Evolutionary conservation across 2,329 filamentous ascomycete species (phyloP).

Genomic region (Macrophomina pseudophaseolina): DNA sequence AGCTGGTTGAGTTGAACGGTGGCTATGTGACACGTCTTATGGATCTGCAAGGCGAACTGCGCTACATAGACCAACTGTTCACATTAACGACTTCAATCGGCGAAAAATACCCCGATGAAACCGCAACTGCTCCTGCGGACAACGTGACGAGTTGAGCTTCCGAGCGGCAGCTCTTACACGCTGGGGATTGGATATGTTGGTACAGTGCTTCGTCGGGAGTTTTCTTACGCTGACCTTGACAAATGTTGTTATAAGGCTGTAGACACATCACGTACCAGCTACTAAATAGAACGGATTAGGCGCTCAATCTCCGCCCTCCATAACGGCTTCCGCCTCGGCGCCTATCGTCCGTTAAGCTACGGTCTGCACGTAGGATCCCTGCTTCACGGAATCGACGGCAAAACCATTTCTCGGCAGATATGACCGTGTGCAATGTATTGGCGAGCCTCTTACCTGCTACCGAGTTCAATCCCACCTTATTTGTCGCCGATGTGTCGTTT

Average conservation of each 20-base stretch:
- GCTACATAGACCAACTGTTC: slow-evolving; percentile 1
- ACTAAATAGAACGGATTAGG: neutral
- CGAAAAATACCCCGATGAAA: neutral
- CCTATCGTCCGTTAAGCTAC: slow-evolving; percentile 36
- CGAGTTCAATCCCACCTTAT: slow-evolving; percentile 29
- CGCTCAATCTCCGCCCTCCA: neutral
- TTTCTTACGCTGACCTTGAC: neutral
- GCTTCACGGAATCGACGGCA: slow-evolving; percentile 33
- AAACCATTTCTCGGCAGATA: slow-evolving; percentile 44
- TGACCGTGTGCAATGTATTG: slow-evolving; percentile 40
- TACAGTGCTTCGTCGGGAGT: too few species aligned
- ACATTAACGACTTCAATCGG: neutral
- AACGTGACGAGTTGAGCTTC: neutral
- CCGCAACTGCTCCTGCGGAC: neutral
- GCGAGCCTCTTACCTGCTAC: slow-evolving; percentile 32
- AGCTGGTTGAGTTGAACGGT: neutral
- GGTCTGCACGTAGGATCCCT: slow-evolving; percentile 44
- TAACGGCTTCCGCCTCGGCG: neutral
- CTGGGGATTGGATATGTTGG: slow-evolving; percentile 10
- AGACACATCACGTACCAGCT: neutral
- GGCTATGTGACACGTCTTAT: neutral
- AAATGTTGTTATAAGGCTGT: slow-evolving; percentile 2
- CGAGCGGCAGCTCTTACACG: neutral
- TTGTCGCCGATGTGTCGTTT: slow-evolving; percentile 45
- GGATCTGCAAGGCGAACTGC: neutral